Conservation (phyloP, 805 yeast species). For the Kluyveromyces aestuarii region DNA sequence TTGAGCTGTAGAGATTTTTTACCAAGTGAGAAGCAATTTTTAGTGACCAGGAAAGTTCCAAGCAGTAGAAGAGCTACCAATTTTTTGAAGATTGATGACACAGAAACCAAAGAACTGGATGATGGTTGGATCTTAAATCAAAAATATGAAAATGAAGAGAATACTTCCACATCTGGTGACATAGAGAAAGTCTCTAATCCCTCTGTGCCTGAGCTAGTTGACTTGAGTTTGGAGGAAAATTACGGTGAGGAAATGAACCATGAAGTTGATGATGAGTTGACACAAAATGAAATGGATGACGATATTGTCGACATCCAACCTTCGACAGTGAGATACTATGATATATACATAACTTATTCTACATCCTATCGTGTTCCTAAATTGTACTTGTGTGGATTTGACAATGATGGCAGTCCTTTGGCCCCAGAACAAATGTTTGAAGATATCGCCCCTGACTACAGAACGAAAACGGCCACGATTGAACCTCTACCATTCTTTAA, state of each 20-base stretch:
- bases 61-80: constrained; percentile 61
- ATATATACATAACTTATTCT: constrained; percentile 83
- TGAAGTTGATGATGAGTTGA: constrained; percentile 31
- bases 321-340: constrained; percentile 59
- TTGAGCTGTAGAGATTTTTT: constrained; percentile 43
- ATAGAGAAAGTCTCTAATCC: not conserved
- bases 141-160: constrained; percentile 9
- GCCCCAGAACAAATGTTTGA: constrained; percentile 89
- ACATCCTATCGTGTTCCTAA: constrained; percentile 95
- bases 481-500: constrained; percentile 82
- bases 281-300: constrained; percentile 30
- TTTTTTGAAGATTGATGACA: constrained; percentile 36
- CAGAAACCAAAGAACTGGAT: constrained; percentile 33
- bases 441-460: constrained; percentile 84
- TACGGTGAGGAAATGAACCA: not conserved
- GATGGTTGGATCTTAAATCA: constrained; percentile 51
- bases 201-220: not conserved
- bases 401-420: constrained; percentile 74
- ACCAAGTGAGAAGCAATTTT: constrained; percentile 78
- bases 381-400: constrained; percentile 83
- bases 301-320: constrained; percentile 37
- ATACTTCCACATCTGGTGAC: not conserved
- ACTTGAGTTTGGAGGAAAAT: constrained; percentile 1
- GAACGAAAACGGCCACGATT: constrained; percentile 93
- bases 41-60: constrained; percentile 87